phyloP scores from a whole-genome alignment of 2,329 filamentous ascomycete species.

The Alternaria arbusti region DNA sequence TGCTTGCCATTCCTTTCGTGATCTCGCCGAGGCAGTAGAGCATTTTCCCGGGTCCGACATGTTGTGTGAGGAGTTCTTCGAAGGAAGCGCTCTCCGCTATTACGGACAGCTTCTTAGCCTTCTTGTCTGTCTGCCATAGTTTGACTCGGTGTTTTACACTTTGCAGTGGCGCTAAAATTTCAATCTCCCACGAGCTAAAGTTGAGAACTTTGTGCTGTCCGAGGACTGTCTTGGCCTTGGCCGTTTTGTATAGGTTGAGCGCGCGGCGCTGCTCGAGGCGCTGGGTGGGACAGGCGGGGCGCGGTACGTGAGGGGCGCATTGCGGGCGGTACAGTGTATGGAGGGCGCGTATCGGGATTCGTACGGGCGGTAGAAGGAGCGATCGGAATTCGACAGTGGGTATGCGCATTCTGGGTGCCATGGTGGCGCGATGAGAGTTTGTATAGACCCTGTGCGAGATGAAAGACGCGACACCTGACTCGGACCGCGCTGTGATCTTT shows the following conservation, averaged over 20 bases:
- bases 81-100: conserved; percentile 24
- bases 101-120: background rate
- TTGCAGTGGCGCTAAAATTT: background rate
- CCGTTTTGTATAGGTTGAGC: conserved; percentile 38
- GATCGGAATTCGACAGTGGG: conserved; percentile 25
- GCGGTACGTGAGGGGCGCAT: conserved; percentile 8
- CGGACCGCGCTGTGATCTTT: background rate
- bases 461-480: conserved; percentile 3
- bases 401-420: conserved; percentile 19
- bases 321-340: conserved; percentile 18
- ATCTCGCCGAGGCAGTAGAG: conserved; percentile 18
- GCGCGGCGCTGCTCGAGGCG: conserved; percentile 28
- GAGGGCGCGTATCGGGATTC: conserved; percentile 17
- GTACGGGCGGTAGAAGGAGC: conserved; percentile 25
- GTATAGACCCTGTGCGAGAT: background rate
- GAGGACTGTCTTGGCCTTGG: conserved; percentile 27
- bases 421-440: conserved; percentile 9
- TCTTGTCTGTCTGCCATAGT: conserved; percentile 10
- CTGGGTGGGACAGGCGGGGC: conserved; percentile 10
- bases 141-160: conserved; percentile 27
- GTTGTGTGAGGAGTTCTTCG: conserved; percentile 24
- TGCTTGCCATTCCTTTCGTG: conserved; percentile 3
- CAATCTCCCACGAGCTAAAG: conserved; percentile 19
- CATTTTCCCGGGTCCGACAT: conserved; percentile 29
- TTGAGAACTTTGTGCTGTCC: conserved; percentile 36